A percentile compares a stretch with the other conserved stretches of the same genome.
Evolutionary conservation across 805 yeast species (phyloP).

Genomic region (Debaryomyces maramus): DNA sequence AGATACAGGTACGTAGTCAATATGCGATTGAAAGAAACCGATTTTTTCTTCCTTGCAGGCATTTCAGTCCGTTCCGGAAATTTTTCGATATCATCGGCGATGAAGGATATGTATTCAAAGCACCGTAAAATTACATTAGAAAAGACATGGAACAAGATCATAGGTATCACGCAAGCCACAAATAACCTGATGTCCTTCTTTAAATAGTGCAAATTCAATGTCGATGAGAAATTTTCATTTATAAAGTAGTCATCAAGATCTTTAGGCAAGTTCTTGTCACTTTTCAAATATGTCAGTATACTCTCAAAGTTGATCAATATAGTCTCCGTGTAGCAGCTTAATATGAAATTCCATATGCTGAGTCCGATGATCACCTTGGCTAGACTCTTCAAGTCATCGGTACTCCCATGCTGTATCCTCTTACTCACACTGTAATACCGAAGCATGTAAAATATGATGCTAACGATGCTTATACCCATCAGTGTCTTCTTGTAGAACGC

Average conservation of each 20-base stretch:
- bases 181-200: constrained; percentile 13
- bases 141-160: constrained; percentile 10
- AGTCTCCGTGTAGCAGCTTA: not conserved
- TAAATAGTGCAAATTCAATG: constrained; percentile 9
- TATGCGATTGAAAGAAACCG: constrained; percentile 19
- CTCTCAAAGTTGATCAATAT: constrained; percentile 3
- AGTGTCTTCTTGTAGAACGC: not conserved
- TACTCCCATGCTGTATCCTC: constrained; percentile 8
- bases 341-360: constrained; percentile 8
- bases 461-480: not conserved
- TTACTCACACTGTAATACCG: constrained; percentile 7
- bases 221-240: constrained; percentile 1
- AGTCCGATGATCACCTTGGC: constrained; percentile 1
- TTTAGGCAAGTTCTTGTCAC: not conserved
- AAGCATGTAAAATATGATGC: constrained; percentile 3
- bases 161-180: constrained; percentile 11
- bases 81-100: not conserved
- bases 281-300: not conserved
- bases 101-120: constrained; percentile 16
- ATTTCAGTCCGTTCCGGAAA: not conserved
- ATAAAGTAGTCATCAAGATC: constrained; percentile 1
- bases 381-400: constrained; percentile 8
- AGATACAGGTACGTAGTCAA: constrained; percentile 14
- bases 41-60: constrained; percentile 9
- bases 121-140: constrained; percentile 13